These are phyloP conservation scores for Aegle marmelos DNA, from an alignment of 345 rosid genomes.

Conservation along the genomic window DNA sequence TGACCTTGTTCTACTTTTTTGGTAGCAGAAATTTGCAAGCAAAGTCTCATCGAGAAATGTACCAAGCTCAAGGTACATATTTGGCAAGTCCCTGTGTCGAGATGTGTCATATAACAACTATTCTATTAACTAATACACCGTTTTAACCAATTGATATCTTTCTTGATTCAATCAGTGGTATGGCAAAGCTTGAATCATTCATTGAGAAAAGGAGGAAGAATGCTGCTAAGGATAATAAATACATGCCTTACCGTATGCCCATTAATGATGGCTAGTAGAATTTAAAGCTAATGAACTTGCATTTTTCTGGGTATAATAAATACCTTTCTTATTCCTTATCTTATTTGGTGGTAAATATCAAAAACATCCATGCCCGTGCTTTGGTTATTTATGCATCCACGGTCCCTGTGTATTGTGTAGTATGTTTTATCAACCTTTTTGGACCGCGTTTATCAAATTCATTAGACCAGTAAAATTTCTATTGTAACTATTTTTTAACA, in stretches of 20 bases:
- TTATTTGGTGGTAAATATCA: background rate
- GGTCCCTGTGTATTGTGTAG: too few species aligned
- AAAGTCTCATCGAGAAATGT: conserved; percentile 60
- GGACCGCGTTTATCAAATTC: too few species aligned
- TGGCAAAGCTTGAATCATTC: conserved; percentile 77
- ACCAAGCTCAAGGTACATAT: background rate
- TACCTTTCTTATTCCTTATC: background rate
- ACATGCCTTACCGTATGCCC: conserved; percentile 72
- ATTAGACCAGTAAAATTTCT: too few species aligned
- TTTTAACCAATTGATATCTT: background rate
- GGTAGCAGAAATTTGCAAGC: conserved; percentile 78
- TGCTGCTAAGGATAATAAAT: conserved; percentile 83
- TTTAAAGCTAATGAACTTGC: too few species aligned
- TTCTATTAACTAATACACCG: background rate
- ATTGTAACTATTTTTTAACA: too few species aligned
- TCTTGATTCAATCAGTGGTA: conserved; percentile 6
- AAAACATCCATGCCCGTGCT: too few species aligned
- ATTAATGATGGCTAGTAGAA: conserved; percentile 31
- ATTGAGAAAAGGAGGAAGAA: conserved; percentile 80
- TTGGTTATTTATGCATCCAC: too few species aligned
- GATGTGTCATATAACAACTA: background rate
- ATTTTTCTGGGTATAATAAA: conserved; percentile 8
- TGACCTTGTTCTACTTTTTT: conserved; percentile 6
- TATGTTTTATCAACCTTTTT: too few species aligned
- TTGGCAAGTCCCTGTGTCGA: background rate